Percentiles rank a stretch among this genome's conserved stretches.
These are phyloP conservation scores for Salix koriyanagi DNA, from an alignment of 345 rosid genomes.

Conservation along the genomic window DNA sequence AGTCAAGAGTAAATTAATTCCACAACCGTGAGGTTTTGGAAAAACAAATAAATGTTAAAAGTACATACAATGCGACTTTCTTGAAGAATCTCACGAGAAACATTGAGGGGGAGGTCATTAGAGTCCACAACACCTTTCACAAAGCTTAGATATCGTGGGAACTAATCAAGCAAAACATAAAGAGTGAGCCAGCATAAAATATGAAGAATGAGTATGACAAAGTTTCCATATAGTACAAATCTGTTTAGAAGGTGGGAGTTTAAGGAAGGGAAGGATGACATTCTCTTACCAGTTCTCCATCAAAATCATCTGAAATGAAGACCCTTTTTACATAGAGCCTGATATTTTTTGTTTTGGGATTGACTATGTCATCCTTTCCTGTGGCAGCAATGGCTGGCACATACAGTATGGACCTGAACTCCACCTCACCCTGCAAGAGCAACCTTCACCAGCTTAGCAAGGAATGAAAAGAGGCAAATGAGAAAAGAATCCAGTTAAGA, in stretches of 20 bases:
- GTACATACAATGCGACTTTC: conserved; percentile 86
- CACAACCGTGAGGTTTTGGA: background rate
- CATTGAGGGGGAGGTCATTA: conserved; percentile 93
- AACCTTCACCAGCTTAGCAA: conserved; percentile 12
- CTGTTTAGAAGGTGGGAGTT: background rate
- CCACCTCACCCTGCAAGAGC: conserved; percentile 84
- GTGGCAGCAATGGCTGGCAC: conserved; percentile 73
- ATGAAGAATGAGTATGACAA: background rate
- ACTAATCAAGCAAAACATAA: conserved; percentile 38
- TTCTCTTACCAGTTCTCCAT: conserved; percentile 85
- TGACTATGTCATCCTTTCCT: conserved; percentile 79
- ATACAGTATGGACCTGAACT: conserved; percentile 89
- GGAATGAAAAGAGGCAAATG: background rate
- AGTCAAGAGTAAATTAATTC: background rate
- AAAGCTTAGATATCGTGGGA: conserved; percentile 90
- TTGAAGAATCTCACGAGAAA: conserved; percentile 96
- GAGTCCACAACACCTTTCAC: conserved; percentile 98
- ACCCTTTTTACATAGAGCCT: conserved; percentile 94
- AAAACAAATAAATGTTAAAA: background rate
- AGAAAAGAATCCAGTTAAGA: background rate
- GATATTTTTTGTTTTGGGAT: conserved; percentile 93
- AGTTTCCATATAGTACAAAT: background rate
- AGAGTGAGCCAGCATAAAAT: background rate
- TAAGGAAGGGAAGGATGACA: background rate
- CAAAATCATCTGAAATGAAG: conserved; percentile 95